These are phyloP conservation scores for Claviceps pazoutovae DNA, from an alignment of 2,329 filamentous ascomycete genomes.

Conservation along the genomic window DNA sequence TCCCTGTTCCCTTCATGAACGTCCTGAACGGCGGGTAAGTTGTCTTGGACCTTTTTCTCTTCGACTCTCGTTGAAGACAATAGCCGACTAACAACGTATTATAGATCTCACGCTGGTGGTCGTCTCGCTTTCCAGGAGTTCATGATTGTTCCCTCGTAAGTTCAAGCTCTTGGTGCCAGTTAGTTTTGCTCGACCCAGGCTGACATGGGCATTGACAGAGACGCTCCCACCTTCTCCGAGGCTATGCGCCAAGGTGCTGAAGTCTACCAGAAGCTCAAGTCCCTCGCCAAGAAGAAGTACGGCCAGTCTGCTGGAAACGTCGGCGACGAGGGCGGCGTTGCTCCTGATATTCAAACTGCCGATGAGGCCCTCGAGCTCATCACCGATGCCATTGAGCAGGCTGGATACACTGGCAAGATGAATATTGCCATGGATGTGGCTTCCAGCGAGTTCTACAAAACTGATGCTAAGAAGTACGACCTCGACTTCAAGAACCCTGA, in stretches of 20 bases:
- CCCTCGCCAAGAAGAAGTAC: constrained; percentile 97
- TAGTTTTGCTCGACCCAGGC: constrained; percentile 5
- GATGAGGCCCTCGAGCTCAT: constrained; percentile 97
- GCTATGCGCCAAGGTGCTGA: constrained; percentile 92
- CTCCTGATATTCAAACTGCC: constrained; percentile 93
- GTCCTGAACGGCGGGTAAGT: constrained; percentile 63
- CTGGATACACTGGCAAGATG: constrained; percentile 90
- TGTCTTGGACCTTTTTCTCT: neutral
- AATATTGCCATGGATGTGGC: constrained; percentile 99
- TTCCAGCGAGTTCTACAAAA: constrained; percentile 99
- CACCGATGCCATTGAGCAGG: constrained; percentile 81
- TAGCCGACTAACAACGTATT: neutral
- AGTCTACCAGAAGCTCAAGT: constrained; percentile 97
- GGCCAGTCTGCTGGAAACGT: constrained; percentile 98
- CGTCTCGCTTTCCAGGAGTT: constrained; percentile 92
- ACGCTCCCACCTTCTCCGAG: constrained; percentile 84
- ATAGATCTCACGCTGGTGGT: constrained; percentile 86
- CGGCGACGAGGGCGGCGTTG: constrained; percentile 98
- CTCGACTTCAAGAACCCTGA: constrained; percentile 99
- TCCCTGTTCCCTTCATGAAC: constrained; percentile 88
- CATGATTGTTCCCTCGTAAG: constrained; percentile 79
- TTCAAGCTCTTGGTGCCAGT: constrained; percentile 12
- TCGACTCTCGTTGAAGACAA: neutral
- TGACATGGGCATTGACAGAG: constrained; percentile 27
- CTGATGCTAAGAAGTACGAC: constrained; percentile 96